Evolutionary conservation across 768 basidiomycete genomes (phyloP).

Genomic region (Brasilioporus rufonigricans): DNA sequence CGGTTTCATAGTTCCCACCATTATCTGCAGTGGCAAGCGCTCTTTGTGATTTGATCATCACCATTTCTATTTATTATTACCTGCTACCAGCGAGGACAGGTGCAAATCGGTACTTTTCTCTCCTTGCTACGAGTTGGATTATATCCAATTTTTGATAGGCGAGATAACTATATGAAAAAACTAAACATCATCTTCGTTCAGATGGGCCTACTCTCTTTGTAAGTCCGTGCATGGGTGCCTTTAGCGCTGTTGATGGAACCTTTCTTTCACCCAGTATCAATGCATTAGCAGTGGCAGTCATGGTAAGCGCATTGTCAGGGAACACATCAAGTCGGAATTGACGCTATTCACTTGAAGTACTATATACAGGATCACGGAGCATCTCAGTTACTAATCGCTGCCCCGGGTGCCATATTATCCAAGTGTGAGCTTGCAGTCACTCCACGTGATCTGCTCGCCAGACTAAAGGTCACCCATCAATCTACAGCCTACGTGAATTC

Average conservation of each 20-base stretch:
- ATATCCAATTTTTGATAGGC: not conserved
- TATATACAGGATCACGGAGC: constrained; percentile 4
- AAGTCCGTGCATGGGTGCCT: not conserved
- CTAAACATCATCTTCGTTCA: not conserved
- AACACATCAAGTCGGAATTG: not conserved
- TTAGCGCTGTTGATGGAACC: not conserved
- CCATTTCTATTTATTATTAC: not conserved
- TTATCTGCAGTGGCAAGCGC: constrained; percentile 14
- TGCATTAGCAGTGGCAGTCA: constrained; percentile 6
- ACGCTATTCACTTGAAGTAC: constrained; percentile 12
- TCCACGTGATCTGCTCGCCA: not conserved
- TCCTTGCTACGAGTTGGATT: not conserved
- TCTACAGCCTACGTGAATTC: constrained; percentile 23
- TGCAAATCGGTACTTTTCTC: not conserved
- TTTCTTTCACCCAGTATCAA: constrained; percentile 7
- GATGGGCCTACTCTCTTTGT: not conserved
- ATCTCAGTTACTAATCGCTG: constrained; percentile 3
- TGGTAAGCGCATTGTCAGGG: constrained; percentile 5
- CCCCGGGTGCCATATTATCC: constrained; percentile 13
- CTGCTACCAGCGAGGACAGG: not conserved
- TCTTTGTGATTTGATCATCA: constrained; percentile 22
- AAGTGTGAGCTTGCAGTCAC: constrained; percentile 11
- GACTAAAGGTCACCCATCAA: not conserved
- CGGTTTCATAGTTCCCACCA: constrained; percentile 3
- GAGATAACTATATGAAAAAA: constrained; percentile 10